A percentile compares a stretch with the other conserved stretches of the same genome.
phyloP scores from a whole-genome alignment of 2,329 filamentous ascomycete genomes.

The Calonectria naviculata region DNA sequence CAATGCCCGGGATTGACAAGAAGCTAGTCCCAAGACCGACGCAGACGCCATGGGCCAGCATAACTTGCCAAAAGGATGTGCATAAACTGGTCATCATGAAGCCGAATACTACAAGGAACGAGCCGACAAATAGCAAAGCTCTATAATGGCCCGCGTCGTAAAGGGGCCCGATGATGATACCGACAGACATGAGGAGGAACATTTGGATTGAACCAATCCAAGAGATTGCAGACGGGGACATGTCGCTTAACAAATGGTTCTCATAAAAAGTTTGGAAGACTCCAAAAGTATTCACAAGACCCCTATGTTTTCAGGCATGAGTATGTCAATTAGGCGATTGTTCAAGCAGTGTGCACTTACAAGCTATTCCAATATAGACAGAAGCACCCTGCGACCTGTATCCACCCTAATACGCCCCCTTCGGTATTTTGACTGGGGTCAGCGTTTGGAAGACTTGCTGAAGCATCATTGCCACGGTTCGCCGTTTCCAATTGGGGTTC shows the following conservation, averaged over 20 bases:
- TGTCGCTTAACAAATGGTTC: conserved; percentile 43
- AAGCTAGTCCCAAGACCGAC: conserved; percentile 50
- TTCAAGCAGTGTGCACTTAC: neutral
- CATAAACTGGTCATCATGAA: conserved; percentile 59
- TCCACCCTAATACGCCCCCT: conserved; percentile 9
- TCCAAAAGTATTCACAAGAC: conserved; percentile 57
- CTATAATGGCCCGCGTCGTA: conserved; percentile 57
- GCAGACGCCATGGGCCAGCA: conserved; percentile 53
- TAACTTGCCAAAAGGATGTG: conserved; percentile 55
- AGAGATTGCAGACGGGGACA: conserved; percentile 53
- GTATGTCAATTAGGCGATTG: neutral
- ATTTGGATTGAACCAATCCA: conserved; percentile 58
- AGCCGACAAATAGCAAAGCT: conserved; percentile 47
- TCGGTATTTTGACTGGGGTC: neutral
- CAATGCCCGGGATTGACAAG: conserved; percentile 48
- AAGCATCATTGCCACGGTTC: neutral
- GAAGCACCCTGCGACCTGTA: conserved; percentile 21
- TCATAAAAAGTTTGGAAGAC: conserved; percentile 59
- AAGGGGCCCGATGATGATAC: conserved; percentile 53
- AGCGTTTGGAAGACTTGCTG: neutral
- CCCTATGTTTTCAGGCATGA: conserved; percentile 21
- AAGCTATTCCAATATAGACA: conserved; percentile 19
- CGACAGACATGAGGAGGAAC: conserved; percentile 53
- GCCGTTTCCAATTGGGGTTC: neutral
- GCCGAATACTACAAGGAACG: conserved; percentile 51